Conservation (phyloP, 805 yeast genomes). For the Wickerhamomyces tratensis region DNA sequence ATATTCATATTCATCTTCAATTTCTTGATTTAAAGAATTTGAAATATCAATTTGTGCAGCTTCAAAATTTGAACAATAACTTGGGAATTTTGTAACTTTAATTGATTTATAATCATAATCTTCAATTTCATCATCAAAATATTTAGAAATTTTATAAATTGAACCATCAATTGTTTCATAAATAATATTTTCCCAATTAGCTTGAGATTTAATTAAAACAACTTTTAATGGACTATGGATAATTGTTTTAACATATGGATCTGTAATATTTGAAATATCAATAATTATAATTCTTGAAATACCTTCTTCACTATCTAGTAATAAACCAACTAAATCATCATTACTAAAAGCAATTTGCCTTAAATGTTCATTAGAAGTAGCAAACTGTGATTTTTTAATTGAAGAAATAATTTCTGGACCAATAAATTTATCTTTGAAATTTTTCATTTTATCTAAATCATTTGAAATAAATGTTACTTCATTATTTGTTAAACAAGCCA, state of each 20-base stretch:
- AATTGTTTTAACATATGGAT: conserved; percentile 30
- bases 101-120: conserved; percentile 20
- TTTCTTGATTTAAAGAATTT: not conserved
- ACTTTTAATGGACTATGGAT: conserved; percentile 39
- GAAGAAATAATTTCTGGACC: conserved; percentile 29
- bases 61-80: conserved; percentile 54
- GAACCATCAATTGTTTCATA: conserved; percentile 59
- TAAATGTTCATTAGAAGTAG: conserved; percentile 32
- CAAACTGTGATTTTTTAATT: conserved; percentile 22
- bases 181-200: conserved; percentile 41
- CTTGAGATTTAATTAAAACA: conserved; percentile 44
- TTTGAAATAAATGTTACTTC: conserved; percentile 36
- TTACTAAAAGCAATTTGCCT: conserved; percentile 58
- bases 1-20: conserved; percentile 11
- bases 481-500: conserved; percentile 48
- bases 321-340: conserved; percentile 44
- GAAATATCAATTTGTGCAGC: conserved; percentile 25
- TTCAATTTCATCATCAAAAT: conserved; percentile 8
- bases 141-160: conserved; percentile 29
- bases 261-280: conserved; percentile 31
- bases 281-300: conserved; percentile 42
- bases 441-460: conserved; percentile 32
- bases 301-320: conserved; percentile 39
- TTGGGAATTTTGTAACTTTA: conserved; percentile 49
- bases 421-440: conserved; percentile 20